Percentiles rank a stretch among this genome's conserved stretches.
phyloP scores from a whole-genome alignment of 371 early-diverging fungal genomes.

The Mortierella sp. region DNA sequence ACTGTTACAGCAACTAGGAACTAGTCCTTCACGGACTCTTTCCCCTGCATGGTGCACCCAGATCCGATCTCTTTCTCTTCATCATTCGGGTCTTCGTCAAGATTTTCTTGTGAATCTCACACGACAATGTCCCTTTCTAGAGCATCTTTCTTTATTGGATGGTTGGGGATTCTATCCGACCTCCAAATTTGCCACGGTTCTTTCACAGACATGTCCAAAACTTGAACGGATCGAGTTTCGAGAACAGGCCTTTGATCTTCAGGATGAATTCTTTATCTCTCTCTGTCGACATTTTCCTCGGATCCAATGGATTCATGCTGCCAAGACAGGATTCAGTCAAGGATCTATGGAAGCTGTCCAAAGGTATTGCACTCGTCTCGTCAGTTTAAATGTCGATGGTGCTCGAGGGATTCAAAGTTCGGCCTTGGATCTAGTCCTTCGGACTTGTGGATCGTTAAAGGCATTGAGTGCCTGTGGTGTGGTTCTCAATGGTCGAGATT shows the following conservation, averaged over 20 bases:
- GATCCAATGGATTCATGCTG: slow-evolving; percentile 39
- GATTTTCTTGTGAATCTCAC: slow-evolving; percentile 39
- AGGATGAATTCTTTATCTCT: slow-evolving; percentile 41
- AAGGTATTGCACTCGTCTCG: slow-evolving; percentile 23
- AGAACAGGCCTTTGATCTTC: slow-evolving; percentile 37
- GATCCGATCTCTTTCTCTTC: slow-evolving; percentile 26
- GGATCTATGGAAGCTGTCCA: slow-evolving; percentile 22
- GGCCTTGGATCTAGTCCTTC: slow-evolving; percentile 14
- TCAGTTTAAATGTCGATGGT: slow-evolving; percentile 39
- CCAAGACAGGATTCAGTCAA: slow-evolving; percentile 40
- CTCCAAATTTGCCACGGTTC: slow-evolving; percentile 26
- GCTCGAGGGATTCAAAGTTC: slow-evolving; percentile 37
- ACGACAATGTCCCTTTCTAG: slow-evolving; percentile 25
- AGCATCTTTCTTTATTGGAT: slow-evolving; percentile 37
- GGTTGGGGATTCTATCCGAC: slow-evolving; percentile 48
- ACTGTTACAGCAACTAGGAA: too few relatives aligned
- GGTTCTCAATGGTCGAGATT: slow-evolving; percentile 40
- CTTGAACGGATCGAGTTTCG: slow-evolving; percentile 33
- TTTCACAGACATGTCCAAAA: slow-evolving; percentile 26
- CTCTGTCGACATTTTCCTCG: slow-evolving; percentile 24
- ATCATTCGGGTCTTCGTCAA: slow-evolving; percentile 34
- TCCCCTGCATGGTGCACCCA: background rate
- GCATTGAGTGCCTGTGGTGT: slow-evolving; percentile 31
- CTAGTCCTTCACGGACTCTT: too few relatives aligned
- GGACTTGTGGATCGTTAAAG: slow-evolving; percentile 16